phyloP scores from a whole-genome alignment of 352 stramenopile genomes.

The Globisporangium mamillatum region DNA sequence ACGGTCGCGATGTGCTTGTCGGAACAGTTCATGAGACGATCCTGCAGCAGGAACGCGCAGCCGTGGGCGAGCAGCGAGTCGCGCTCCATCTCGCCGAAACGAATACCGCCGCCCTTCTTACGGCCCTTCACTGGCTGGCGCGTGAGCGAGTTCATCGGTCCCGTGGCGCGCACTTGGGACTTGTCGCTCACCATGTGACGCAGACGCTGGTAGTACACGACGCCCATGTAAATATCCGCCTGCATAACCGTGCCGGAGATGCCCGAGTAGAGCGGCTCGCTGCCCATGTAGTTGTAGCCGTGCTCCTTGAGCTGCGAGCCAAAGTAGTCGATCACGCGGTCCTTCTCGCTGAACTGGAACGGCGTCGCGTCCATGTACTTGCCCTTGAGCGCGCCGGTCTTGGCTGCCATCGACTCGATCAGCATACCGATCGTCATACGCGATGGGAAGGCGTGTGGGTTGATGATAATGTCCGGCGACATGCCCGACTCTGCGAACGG shows the following conservation, averaged over 20 bases:
- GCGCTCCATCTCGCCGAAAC: conserved; percentile 99
- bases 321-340: conserved; percentile 99
- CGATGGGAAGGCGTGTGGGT: conserved; percentile 97
- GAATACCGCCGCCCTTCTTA: conserved; percentile 99
- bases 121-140: conserved; percentile 99
- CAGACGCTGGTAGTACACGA: conserved; percentile 99
- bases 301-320: conserved; percentile 96
- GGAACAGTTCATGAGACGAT: conserved; percentile 98
- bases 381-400: conserved; percentile 97
- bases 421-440: conserved; percentile 97
- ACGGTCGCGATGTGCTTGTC: conserved; percentile 98
- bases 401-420: conserved; percentile 99
- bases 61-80: conserved; percentile 98
- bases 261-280: conserved; percentile 98
- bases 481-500: conserved; percentile 99
- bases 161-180: conserved; percentile 98
- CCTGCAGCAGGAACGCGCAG: conserved; percentile 94
- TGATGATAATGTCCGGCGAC: conserved; percentile 99
- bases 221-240: conserved; percentile 99
- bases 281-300: conserved; percentile 98
- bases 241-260: conserved; percentile 98
- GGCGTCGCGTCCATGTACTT: conserved; percentile 98
- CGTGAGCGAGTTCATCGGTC: conserved; percentile 98
- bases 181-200: conserved; percentile 99
- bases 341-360: conserved; percentile 99